These are phyloP conservation scores for Mortierella sp. DNA, from an alignment of 371 early-diverging fungal species.

Conservation along the genomic window DNA sequence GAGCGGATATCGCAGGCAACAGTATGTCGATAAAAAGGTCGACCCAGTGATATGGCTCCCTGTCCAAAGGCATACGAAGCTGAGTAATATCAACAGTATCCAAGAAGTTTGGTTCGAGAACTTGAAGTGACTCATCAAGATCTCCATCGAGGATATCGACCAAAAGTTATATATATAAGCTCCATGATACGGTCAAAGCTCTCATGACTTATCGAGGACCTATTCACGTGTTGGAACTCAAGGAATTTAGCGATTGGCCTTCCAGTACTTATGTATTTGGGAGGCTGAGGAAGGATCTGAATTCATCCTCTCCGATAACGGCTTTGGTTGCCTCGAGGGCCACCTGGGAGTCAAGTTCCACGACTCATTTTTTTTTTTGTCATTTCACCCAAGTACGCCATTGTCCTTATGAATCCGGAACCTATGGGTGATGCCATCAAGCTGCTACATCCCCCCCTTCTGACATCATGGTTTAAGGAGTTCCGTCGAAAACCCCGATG, in stretches of 20 bases:
- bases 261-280: slow-evolving; percentile 20
- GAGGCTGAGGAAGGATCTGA: slow-evolving; percentile 29
- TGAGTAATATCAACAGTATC: slow-evolving; percentile 11
- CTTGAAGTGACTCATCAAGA: slow-evolving; percentile 30
- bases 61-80: slow-evolving; percentile 8
- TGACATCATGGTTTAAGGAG: slow-evolving; percentile 20
- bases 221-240: slow-evolving; percentile 16
- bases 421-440: neutral
- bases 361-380: slow-evolving; percentile 20
- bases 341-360: slow-evolving; percentile 7
- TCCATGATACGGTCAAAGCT: neutral
- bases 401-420: slow-evolving; percentile 17
- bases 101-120: slow-evolving; percentile 42
- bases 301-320: slow-evolving; percentile 22
- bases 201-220: slow-evolving; percentile 4
- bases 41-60: neutral
- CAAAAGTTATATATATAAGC: neutral
- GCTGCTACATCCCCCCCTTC: neutral
- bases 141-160: slow-evolving; percentile 2
- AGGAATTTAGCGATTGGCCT: slow-evolving; percentile 4
- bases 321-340: slow-evolving; percentile 20
- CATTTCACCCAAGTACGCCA: slow-evolving; percentile 23
- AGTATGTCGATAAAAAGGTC: slow-evolving; percentile 4
- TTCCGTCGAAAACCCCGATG: slow-evolving; percentile 7
- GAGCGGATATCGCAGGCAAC: too few relatives aligned